Base-by-base conservation (phyloP, 1,284 basidiomycete species). In the Tremellales sp. region DNA sequence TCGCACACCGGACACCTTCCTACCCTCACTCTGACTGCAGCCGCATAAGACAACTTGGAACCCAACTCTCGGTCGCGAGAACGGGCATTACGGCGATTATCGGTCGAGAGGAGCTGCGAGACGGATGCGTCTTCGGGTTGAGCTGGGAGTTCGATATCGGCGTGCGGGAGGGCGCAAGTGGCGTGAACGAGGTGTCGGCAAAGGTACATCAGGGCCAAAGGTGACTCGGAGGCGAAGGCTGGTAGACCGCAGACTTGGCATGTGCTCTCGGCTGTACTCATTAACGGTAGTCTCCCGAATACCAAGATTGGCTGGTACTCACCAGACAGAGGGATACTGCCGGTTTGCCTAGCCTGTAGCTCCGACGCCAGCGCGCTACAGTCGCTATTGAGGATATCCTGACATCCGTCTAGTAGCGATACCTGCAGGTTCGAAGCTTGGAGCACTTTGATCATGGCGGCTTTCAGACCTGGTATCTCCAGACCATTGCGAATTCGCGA, bases 371-470 rank as follows among this genome's bases (percentile, higher is more conserved):
- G 78, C 36, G 82, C 80, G 1, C 82, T 79, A 58, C 86, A 86
- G 67, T 96, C 92, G 15, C 87, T 84, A 48, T 87, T 80, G 53
- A 96, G 68, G 48, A 96, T 90, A 2, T 82, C 83, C 70, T 89
- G 85, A 66, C 91, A 94, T 1, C 92, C 92, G 60, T 94, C 89
- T 41, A 96, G 77, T 4, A 97, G 73, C 1, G 88, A 91, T 13
- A 77, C 75, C 64, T 82, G 81, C 3, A 97, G 75, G 62, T 96
- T 90, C 67, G 94, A 97, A 63, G 97, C 92, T 54, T 93, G 90
- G 45, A 99, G 74, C 49, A 98, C 97, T 79, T 96, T 97, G 76
- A 97, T 92, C 25, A 98, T 76, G 0, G 93, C 91, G 46, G 86
- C 83, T 68, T 96, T 93, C 49, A 99, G 79, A 0, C 93, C 94